Conservation (phyloP, 2,329 filamentous ascomycete genomes). For the Botrytis cinerea region DNA sequence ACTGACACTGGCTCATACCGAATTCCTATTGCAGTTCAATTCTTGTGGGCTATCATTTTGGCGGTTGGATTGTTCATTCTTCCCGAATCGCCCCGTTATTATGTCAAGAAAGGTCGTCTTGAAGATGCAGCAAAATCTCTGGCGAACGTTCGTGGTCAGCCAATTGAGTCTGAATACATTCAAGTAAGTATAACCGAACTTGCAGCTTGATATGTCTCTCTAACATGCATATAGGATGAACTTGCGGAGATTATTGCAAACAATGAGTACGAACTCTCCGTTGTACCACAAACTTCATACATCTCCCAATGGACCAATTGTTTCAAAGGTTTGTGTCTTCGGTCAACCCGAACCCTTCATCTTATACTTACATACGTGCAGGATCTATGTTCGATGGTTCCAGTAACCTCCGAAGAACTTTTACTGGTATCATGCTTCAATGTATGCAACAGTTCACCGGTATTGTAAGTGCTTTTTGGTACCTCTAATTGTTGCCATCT, state of each 20-base stretch:
- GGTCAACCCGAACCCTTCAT: slow-evolving; percentile 70
- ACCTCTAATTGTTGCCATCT: not conserved
- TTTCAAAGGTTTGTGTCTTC: slow-evolving; percentile 63
- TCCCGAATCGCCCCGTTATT: slow-evolving; percentile 84
- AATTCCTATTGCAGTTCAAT: slow-evolving; percentile 79
- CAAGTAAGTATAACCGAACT: slow-evolving; percentile 45
- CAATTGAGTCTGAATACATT: slow-evolving; percentile 71
- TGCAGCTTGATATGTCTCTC: too few relatives aligned
- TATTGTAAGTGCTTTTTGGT: slow-evolving; percentile 48
- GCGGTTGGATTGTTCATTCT: slow-evolving; percentile 71
- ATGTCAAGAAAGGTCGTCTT: slow-evolving; percentile 74
- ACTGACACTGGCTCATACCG: slow-evolving; percentile 69
- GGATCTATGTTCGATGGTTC: slow-evolving; percentile 20
- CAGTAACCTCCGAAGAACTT: slow-evolving; percentile 65
- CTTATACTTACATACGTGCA: slow-evolving; percentile 60
- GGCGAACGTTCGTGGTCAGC: slow-evolving; percentile 71
- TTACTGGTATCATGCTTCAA: slow-evolving; percentile 71
- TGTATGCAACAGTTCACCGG: slow-evolving; percentile 78
- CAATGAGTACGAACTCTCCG: slow-evolving; percentile 76
- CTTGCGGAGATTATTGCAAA: slow-evolving; percentile 86
- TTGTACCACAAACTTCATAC: slow-evolving; percentile 67
- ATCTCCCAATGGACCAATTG: slow-evolving; percentile 68
- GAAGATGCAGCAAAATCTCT: slow-evolving; percentile 65
- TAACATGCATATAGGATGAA: slow-evolving; percentile 51
- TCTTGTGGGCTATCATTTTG: slow-evolving; percentile 77